phyloP scores from a whole-genome alignment of 2,329 filamentous ascomycete species.

The Penicillium occitanis region DNA sequence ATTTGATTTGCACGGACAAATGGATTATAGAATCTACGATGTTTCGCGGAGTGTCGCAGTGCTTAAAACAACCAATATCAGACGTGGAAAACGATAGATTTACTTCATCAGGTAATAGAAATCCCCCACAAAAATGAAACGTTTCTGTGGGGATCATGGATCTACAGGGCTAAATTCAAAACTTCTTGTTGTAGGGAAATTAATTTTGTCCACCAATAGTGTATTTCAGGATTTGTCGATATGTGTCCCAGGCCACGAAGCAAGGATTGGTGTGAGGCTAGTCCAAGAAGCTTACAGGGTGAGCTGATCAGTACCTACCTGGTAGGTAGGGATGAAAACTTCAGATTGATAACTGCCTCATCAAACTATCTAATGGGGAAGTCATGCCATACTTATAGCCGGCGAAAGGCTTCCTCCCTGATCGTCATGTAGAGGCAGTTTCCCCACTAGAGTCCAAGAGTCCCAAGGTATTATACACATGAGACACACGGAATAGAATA shows the following conservation, averaged over 20 bases:
- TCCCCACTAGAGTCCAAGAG: not conserved
- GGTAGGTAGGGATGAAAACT: not conserved
- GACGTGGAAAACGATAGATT: not conserved
- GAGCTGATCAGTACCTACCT: slow-evolving; percentile 6
- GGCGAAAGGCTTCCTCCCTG: not conserved
- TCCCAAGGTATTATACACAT: not conserved
- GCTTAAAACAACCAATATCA: not conserved
- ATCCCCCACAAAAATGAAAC: not conserved
- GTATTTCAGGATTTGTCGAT: not conserved
- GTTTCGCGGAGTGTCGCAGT: slow-evolving; percentile 10
- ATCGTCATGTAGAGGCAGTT: not conserved
- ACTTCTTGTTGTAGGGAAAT: not conserved
- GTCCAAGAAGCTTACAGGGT: slow-evolving; percentile 6
- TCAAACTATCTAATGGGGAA: slow-evolving; percentile 3
- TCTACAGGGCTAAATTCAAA: not conserved
- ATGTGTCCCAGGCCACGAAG: not conserved
- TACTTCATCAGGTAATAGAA: not conserved
- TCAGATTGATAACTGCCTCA: slow-evolving; percentile 8
- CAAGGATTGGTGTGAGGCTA: slow-evolving; percentile 2
- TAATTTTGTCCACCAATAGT: not conserved
- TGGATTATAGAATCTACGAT: not conserved
- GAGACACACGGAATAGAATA: not conserved
- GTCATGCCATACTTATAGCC: not conserved
- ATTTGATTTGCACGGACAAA: slow-evolving; percentile 2
- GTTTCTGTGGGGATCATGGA: not conserved